Conservation (phyloP, 164 flowering plant genomes). For the Umbellularia californica region DNA sequence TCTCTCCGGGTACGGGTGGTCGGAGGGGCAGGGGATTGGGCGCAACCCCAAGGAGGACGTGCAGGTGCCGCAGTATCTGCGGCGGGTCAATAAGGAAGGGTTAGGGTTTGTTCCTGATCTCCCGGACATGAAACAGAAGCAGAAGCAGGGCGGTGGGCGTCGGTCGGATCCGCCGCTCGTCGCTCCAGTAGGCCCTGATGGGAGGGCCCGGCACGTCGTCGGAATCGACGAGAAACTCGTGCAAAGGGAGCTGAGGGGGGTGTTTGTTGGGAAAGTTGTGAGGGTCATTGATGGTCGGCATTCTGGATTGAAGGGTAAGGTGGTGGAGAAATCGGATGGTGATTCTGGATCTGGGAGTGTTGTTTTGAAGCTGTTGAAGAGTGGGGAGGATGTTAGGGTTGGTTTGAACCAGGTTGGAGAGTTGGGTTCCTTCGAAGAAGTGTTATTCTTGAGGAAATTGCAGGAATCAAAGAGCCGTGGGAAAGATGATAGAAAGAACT, state of each 20-base stretch:
- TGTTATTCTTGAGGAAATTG: constrained; percentile 45
- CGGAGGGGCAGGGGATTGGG: constrained; percentile 68
- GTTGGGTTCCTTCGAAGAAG: constrained; percentile 63
- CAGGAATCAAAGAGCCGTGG: constrained; percentile 26
- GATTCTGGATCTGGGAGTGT: constrained; percentile 19
- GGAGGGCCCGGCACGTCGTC: constrained; percentile 11
- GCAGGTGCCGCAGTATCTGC: constrained; percentile 34
- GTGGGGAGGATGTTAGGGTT: constrained; percentile 40
- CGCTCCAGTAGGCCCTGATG: constrained; percentile 20
- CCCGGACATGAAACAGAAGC: constrained; percentile 14
- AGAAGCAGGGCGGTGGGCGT: background rate
- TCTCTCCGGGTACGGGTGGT: constrained; percentile 76
- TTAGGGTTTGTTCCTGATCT: constrained; percentile 37
- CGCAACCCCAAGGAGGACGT: constrained; percentile 60
- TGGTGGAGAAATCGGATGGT: constrained; percentile 27
- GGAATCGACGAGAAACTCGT: constrained; percentile 21
- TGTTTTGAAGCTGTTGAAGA: constrained; percentile 38
- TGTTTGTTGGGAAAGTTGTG: constrained; percentile 27
- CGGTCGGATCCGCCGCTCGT: constrained; percentile 10
- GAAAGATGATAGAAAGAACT: constrained; percentile 7
- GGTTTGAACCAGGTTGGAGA: constrained; percentile 40
- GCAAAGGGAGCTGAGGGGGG: constrained; percentile 11
- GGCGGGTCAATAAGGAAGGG: constrained; percentile 40
- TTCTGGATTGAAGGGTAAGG: constrained; percentile 44
- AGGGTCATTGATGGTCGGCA: constrained; percentile 36